A percentile compares a stretch with the other conserved stretches of the same genome.
Conservation (phyloP, 2,329 filamentous ascomycete genomes). For the Fusarium citri region DNA sequence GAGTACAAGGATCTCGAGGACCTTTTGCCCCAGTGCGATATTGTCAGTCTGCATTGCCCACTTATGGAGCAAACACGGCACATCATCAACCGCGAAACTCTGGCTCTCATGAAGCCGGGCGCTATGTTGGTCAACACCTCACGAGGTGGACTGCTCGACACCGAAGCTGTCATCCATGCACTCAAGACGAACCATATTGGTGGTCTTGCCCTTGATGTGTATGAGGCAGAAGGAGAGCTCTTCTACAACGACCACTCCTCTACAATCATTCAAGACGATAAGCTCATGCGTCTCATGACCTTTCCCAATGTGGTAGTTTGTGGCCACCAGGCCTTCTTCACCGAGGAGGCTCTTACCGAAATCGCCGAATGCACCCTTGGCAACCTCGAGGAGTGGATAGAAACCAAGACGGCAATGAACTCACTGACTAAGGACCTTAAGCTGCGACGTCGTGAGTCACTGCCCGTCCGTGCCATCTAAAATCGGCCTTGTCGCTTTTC, state of each 20-base stretch:
- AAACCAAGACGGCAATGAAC: conserved; percentile 48
- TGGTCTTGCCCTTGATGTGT: conserved; percentile 74
- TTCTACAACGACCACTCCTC: conserved; percentile 75
- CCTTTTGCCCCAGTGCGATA: conserved; percentile 67
- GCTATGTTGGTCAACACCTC: conserved; percentile 76
- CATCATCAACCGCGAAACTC: conserved; percentile 66
- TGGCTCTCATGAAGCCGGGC: conserved; percentile 67
- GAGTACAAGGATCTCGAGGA: conserved; percentile 65
- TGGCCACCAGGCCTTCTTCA: conserved; percentile 78
- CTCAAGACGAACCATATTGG: conserved; percentile 71
- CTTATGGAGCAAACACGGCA: conserved; percentile 69
- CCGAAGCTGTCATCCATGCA: conserved; percentile 67
- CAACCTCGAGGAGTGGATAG: conserved; percentile 64
- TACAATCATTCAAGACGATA: conserved; percentile 74
- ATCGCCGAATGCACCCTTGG: conserved; percentile 70
- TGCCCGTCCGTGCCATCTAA: conserved; percentile 51
- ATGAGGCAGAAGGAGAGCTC: conserved; percentile 71
- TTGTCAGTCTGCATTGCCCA: conserved; percentile 75
- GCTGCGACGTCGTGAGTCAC: conserved; percentile 44
- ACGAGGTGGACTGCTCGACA: conserved; percentile 73
- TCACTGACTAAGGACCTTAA: conserved; percentile 49
- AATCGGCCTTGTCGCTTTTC: not conserved
- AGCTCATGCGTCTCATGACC: conserved; percentile 73
- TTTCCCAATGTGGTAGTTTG: conserved; percentile 76
- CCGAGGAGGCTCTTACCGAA: conserved; percentile 71